Evolutionary conservation across 176 grass and related monocot species (phyloP).

Genomic region (Phragmites australis): DNA sequence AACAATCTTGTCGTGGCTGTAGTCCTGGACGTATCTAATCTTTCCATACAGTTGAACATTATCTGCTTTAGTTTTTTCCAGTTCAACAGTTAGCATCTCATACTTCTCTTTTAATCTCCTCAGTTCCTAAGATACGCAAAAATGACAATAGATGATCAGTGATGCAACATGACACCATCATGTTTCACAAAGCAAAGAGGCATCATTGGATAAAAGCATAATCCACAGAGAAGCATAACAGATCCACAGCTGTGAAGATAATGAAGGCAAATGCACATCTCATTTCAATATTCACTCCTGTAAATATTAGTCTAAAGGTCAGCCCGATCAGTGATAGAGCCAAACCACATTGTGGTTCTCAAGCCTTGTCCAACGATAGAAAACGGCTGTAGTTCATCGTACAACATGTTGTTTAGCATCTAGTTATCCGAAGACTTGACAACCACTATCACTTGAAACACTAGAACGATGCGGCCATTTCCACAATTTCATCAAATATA

Average conservation of each 20-base stretch:
- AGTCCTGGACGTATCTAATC: conserved; percentile 95
- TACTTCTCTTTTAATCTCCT: conserved; percentile 93
- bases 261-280: conserved; percentile 5
- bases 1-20: conserved; percentile 93
- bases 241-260: conserved; percentile 5
- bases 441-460: conserved; percentile 22
- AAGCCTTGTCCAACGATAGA: not conserved
- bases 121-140: conserved; percentile 66
- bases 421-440: not conserved
- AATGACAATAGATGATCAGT: conserved; percentile 27
- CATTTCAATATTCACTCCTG: conserved; percentile 3
- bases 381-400: not conserved
- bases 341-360: conserved; percentile 11
- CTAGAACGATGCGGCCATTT: not conserved
- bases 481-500: conserved; percentile 37
- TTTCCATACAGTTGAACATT: conserved; percentile 98
- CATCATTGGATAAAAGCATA: conserved; percentile 21
- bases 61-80: conserved; percentile 97
- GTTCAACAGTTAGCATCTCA: conserved; percentile 79
- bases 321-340: not conserved
- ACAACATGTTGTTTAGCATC: not conserved
- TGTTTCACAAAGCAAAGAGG: not conserved
- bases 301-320: conserved; percentile 5
- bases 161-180: not conserved
- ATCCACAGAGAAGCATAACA: conserved; percentile 21